phyloP scores from a whole-genome alignment of 108 stramenopile species.

The Cyclotella kingstonii region DNA sequence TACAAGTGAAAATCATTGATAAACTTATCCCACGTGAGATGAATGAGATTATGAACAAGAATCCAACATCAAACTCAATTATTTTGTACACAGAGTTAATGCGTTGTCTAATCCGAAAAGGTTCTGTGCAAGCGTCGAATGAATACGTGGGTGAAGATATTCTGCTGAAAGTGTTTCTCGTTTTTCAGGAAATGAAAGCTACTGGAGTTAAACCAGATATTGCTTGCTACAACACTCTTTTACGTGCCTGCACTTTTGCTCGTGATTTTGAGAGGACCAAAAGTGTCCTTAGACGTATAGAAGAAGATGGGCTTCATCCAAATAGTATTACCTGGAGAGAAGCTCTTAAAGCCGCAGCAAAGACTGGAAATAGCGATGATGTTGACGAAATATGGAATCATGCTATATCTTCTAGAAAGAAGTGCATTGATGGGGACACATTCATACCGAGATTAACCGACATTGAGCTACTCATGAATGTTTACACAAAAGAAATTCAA shows the following conservation, averaged over 20 bases:
- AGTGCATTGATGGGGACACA: slow-evolving; percentile 6
- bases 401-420: slow-evolving; percentile 31
- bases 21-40: slow-evolving; percentile 10
- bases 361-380: slow-evolving; percentile 53
- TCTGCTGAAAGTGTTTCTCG: slow-evolving; percentile 68
- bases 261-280: slow-evolving; percentile 64
- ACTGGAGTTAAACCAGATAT: slow-evolving; percentile 70
- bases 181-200: slow-evolving; percentile 83
- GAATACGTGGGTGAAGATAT: slow-evolving; percentile 29
- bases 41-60: neutral
- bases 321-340: slow-evolving; percentile 69
- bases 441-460: slow-evolving; percentile 25
- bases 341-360: slow-evolving; percentile 58
- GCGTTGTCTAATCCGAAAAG: slow-evolving; percentile 34
- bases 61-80: slow-evolving; percentile 56
- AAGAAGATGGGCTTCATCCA: slow-evolving; percentile 53
- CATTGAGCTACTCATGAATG: slow-evolving; percentile 24
- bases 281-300: slow-evolving; percentile 58
- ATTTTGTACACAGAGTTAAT: slow-evolving; percentile 81
- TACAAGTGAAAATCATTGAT: slow-evolving; percentile 36
- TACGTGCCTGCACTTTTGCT: slow-evolving; percentile 71
- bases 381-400: slow-evolving; percentile 59
- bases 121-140: too few relatives aligned
- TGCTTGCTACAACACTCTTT: slow-evolving; percentile 79
- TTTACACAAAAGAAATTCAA: slow-evolving; percentile 18